Base-by-base conservation (phyloP, 2,329 filamentous ascomycete genomes). In the Alternaria angustiovoidea region DNA sequence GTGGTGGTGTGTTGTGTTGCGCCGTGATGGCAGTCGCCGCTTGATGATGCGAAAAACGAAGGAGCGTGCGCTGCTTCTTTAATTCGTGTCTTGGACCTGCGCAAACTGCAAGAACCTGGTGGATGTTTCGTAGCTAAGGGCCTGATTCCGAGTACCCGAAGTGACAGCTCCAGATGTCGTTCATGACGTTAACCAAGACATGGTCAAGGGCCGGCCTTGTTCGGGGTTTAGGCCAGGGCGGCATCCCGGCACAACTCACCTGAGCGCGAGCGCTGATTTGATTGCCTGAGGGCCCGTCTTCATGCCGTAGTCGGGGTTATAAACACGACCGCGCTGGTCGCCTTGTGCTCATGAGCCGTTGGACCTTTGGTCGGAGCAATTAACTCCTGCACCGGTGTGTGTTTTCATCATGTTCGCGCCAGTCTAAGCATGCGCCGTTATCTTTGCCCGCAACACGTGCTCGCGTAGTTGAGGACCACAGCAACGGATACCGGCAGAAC, bases 151-250 rank as follows among this genome's bases (percentile, higher is more conserved):
- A 36, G 46, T 49, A 49, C 14, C 46, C 46, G 32, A 24, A 24
- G 46, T 49, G 46, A 49, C 30, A 48, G 46, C 30, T 41, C 18
- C 38, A 48, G 30, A 48, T 20, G 30, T 48, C 38, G 11, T 24
- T 49, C 30, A 38, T 49, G 46, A 49, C 46, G 32, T 49, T 36
- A 11, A 49, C 46, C 46, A 49, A 49, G 46, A 36, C 46, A 26
- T n/a, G 20, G 32, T 49, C 30, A 24, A 42, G 20, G 5, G 39
- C 20, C 20, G 20, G 38, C 38, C 38, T 41, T 38, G 34, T 8
- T n/a, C 34, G 16, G 34, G 38, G n/a, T 20, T 39, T 20, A 39
- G 14, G 9, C 38, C n/a, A 39, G 44, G 28, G 18, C 46, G 46
- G 46, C 18, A 48, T 11, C 30, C 46, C 46, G 46, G 46, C 46